Base-by-base conservation (phyloP, 768 basidiomycete genomes). In the Galerina sulciceps region DNA sequence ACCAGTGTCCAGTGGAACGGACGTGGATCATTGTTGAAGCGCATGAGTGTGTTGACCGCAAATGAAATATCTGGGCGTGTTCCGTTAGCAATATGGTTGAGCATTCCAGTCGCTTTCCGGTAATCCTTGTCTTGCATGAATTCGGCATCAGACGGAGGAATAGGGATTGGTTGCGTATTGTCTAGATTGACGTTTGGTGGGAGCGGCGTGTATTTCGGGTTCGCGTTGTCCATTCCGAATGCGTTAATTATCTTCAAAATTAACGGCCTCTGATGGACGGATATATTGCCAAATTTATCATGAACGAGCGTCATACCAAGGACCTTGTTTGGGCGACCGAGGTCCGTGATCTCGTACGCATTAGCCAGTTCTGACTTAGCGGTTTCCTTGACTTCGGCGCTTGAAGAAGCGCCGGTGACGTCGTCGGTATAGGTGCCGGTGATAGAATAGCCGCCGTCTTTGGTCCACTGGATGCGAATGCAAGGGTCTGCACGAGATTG, bases 41-140 rank as follows among this genome's bases (percentile, higher is more conserved):
- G 52, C 58, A 59, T 59, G 11, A 59, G 52, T 1, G 42, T 17
- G 22, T 34, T 55, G 10, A 55, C 53, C 5, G 53, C 34, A 35
- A 59, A 59, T 2, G 52, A 15, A 10, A 59, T 47, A 45, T 59
- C 58, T 9, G 36, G 53, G 5, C 53, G 53, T 10, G 47, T 51
- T 20, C 59, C 53, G 20, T 55, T 60, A 23, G 45, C 46, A 6
- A 60, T 6, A 15, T 60, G 53, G 46, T 60, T 60, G 23, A 55
- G 18, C 2, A 42, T 55, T 6, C 59, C 53, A 23, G 37, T 49
- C 1, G 45, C 58, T 18, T 47, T 45, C 17, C 47, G 46, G 20
- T 57, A 57, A 23, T 22, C 22, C n/a, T 57, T 51, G 17, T 61
- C 59, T 6, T n/a, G 17, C 53, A 61, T 61, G 36, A 56, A 61